Evolutionary conservation across 192 early-diverging fungal species (phyloP), one percentile per base, ranked within the genome.

Genomic region (Backusella circina): DNA sequence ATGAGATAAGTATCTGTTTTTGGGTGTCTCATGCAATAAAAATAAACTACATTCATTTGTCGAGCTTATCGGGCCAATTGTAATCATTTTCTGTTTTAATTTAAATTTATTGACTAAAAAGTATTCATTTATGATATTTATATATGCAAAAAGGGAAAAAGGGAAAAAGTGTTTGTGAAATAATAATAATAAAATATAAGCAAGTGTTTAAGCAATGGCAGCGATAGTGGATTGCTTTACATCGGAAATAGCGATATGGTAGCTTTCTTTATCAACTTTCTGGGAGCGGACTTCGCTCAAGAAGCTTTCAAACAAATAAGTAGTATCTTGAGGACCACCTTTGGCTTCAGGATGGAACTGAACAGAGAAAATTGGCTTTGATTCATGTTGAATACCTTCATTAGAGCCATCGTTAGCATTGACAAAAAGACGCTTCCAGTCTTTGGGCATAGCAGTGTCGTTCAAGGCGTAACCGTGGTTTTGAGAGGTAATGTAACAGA

Each of bases 321-420:
- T 91, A 15, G 96, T 97, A 67, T 98, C 96, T 65, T 90, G 86
- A 8, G 96, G 96, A 30, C 96, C 96, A 67, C 94, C 95, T 84
- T 93, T 94, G 30, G 96, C 95, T 81, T 98, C 96, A 18, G 96
- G 96, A 77, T 98, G 96, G 90, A 97, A 98, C 86, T 98, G 96
- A 13, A 97, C 96, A 44, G 91, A 93, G 61, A 85, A 82, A 71
- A 92, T 94, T 16, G 95, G 95, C 73, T 87, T 84, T 47, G 79
- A 71, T 47, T 79, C 71, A 80, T 97, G 95, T 37, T 90, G 86
- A 64, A 98, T 94, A 71, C 96, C 96, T 82, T 98, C 96, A 81
- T 98, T 98, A 47, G 94, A 93, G 0, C 94, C 94, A 80, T 98
- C 96, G 69, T 98, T 98, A 81, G 95, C 96, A 75, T 98, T 98